Evolutionary conservation across 2,329 filamentous ascomycete species (phyloP), one percentile per base, ranked within the genome.

Genomic region (Peltaster fructicola): DNA sequence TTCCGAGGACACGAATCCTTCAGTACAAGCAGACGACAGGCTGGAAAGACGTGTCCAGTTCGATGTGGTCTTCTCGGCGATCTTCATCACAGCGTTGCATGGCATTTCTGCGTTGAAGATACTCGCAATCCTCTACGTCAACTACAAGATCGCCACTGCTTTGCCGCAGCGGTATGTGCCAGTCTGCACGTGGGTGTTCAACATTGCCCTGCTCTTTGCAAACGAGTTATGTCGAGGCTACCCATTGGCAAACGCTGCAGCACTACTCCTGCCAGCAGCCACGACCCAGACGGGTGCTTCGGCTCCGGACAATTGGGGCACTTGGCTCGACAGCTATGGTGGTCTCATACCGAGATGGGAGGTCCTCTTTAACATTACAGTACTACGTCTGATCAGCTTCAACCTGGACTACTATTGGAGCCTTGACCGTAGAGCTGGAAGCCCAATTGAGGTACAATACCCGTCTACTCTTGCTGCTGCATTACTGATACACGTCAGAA

Each of bases 401-500:
- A 95, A 95, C 49, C 53, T 98, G 45, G 88, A 98, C 52, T 84
- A 91, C 48, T 85, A 91, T 49, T 98, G 88, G 85, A 88, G 79
- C 40, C 51, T 77, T 3, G 70, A 77, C 35, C 62, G 68, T 30
- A 56, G 64, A 18, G 57, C 59, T 13, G 54, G 65, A 14, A 84
- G 69, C 41, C 63, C 75, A 6, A 51, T 92, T 20, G 85, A 95
- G 73, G 88, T 95, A 68, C 48, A 68, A 53, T 4, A 5, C 11
- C 14, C 7, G 25, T 26, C 14, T 18, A 17, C 24, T 23, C 12
- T 20, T 8, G 27, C 7, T 36, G 31, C 10, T 7, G 7, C 23
- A n/a, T 15, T n/a, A 15, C 73, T 85, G 63, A 85, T 67, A 44
- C 54, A 50, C 59, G 58, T 53, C 88, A 95, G 84, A 95, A 95